A percentile compares a stretch with the other conserved stretches of the same genome.
Evolutionary conservation across 169 alveolate genomes (phyloP).

Genomic region (Cryptosporidium canis): DNA sequence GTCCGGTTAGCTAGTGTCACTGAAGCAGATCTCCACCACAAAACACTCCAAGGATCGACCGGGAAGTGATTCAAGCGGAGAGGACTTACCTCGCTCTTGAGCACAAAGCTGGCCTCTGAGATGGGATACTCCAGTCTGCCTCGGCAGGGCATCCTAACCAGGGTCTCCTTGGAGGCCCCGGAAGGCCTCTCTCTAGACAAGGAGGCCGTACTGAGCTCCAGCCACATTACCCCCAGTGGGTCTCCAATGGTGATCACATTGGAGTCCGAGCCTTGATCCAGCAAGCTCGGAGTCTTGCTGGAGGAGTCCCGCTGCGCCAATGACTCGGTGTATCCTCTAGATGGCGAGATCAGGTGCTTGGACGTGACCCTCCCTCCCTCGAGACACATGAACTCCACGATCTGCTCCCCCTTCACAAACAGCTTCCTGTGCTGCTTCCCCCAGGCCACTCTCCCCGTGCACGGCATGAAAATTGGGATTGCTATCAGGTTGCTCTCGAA

Average conservation of each 20-base stretch:
- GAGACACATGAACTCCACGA: conserved; percentile 16
- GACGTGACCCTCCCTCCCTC: not conserved
- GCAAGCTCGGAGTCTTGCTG: not conserved
- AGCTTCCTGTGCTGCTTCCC: conserved; percentile 30
- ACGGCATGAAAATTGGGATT: conserved; percentile 64
- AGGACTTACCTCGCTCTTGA: conserved; percentile 63
- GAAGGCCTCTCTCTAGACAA: not conserved
- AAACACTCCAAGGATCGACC: not conserved
- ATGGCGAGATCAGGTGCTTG: conserved; percentile 31
- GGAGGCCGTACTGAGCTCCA: not conserved
- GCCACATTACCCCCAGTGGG: conserved; percentile 14
- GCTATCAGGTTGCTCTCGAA: conserved; percentile 12
- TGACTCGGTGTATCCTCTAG: conserved; percentile 49
- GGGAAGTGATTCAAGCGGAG: no score
- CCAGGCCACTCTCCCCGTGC: conserved; percentile 48
- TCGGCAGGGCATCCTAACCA: conserved; percentile 47
- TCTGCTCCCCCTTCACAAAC: conserved; percentile 40
- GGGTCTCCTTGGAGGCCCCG: not conserved
- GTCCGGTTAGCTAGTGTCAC: no score
- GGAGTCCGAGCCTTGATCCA: not conserved
- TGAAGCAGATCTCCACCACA: no score
- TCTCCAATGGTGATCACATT: not conserved
- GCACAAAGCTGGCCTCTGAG: not conserved
- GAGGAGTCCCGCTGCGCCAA: not conserved
- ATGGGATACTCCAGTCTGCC: conserved; percentile 45